Evolutionary conservation across 495 filamentous ascomycete genomes (phyloP).

Genomic region (Parmelia sp.): DNA sequence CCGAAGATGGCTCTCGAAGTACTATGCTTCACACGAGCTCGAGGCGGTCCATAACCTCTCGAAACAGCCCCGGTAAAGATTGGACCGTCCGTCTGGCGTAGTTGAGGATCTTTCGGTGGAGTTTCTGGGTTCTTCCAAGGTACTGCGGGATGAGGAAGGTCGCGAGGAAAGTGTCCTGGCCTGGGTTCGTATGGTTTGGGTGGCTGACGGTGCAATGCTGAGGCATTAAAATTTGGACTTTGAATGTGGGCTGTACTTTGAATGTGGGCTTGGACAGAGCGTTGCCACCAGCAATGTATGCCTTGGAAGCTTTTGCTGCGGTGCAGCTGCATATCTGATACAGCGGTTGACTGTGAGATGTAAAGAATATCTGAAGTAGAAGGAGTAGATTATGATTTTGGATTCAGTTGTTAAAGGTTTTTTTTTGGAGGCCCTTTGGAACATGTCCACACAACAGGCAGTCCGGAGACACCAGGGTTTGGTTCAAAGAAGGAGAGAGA

Average conservation of each 20-base stretch:
- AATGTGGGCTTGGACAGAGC: not conserved
- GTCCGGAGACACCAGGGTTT: too few relatives aligned
- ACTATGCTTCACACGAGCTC: too few relatives aligned
- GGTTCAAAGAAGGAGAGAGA: too few relatives aligned
- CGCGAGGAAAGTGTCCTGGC: not conserved
- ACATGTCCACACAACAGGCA: too few relatives aligned
- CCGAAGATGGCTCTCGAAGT: too few relatives aligned
- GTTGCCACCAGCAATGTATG: not conserved
- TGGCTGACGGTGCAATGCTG: not conserved
- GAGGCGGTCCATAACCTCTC: too few relatives aligned
- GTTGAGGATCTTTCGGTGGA: not conserved
- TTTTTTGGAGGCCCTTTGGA: too few relatives aligned
- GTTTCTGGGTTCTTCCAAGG: not conserved
- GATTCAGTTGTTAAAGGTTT: too few relatives aligned
- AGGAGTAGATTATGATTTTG: too few relatives aligned
- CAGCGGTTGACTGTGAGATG: too few relatives aligned
- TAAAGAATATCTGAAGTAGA: too few relatives aligned
- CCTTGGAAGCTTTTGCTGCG: not conserved
- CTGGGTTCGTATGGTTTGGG: not conserved
- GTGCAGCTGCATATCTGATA: not conserved
- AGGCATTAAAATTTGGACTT: not conserved
- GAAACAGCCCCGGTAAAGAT: not conserved
- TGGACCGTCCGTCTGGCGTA: not conserved
- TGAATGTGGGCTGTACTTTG: too few relatives aligned
- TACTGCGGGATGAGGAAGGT: not conserved